Evolutionary conservation across 441 rosid species (phyloP).

Genomic region (Cnidoscolus chayamansa): DNA sequence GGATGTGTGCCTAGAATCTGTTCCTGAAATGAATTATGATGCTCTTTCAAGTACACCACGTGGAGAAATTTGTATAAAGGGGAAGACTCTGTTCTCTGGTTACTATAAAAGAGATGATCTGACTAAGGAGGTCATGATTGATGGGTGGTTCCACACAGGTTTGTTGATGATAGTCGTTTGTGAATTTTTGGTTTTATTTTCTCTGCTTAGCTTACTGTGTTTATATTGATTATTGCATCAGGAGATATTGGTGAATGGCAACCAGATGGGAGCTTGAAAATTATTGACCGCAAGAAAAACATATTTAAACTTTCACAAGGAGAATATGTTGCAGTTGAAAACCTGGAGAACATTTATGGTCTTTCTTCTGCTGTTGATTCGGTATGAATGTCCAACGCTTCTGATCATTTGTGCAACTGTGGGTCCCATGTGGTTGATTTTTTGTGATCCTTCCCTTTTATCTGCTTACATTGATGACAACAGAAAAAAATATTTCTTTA

Average conservation of each 20-base stretch:
- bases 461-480: background rate
- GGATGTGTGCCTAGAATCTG: constrained; percentile 79
- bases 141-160: constrained; percentile 99
- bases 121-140: constrained; percentile 71
- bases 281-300: constrained; percentile 86
- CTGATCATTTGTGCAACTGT: background rate
- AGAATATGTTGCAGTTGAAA: constrained; percentile 95
- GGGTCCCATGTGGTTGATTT: background rate
- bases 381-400: constrained; percentile 35
- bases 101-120: constrained; percentile 93
- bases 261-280: constrained; percentile 91
- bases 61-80: constrained; percentile 89
- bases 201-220: constrained; percentile 17
- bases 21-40: constrained; percentile 90
- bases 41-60: constrained; percentile 72
- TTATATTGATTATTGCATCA: constrained; percentile 28
- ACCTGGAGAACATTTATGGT: constrained; percentile 73
- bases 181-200: constrained; percentile 2
- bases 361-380: constrained; percentile 58
- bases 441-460: background rate
- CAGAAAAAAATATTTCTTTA: background rate
- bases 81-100: constrained; percentile 70
- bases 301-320: constrained; percentile 98
- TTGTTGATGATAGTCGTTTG: constrained; percentile 12
- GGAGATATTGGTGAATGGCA: constrained; percentile 99